Evolutionary conservation across 805 yeast species (phyloP).

Genomic region (Scheffersomyces stipitis): DNA sequence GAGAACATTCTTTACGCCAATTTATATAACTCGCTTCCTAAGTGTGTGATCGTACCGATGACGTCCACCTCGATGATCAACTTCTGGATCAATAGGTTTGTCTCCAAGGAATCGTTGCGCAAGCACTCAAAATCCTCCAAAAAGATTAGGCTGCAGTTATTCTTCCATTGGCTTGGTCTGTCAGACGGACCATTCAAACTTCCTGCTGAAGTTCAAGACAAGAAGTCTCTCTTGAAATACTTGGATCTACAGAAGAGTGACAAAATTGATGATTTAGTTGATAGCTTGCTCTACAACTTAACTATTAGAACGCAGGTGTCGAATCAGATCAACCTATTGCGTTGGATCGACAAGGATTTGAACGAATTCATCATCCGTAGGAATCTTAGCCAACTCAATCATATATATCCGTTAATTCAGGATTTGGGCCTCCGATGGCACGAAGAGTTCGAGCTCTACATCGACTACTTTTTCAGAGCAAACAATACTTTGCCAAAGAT

Average conservation of each 20-base stretch:
- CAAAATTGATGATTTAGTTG: slow-evolving; percentile 68
- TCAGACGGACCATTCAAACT: not conserved
- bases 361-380: slow-evolving; percentile 21
- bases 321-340: slow-evolving; percentile 17
- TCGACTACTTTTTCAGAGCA: not conserved
- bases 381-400: slow-evolving; percentile 16
- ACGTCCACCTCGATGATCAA: slow-evolving; percentile 35
- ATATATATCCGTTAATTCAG: slow-evolving; percentile 13
- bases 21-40: slow-evolving; percentile 15
- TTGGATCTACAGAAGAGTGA: slow-evolving; percentile 5
- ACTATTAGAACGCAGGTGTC: slow-evolving; percentile 43
- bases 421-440: slow-evolving; percentile 11
- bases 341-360: slow-evolving; percentile 20
- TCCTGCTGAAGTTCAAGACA: not conserved
- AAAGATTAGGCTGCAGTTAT: not conserved
- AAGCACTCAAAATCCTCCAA: not conserved
- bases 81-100: slow-evolving; percentile 38
- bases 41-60: slow-evolving; percentile 31
- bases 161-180: not conserved
- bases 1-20: slow-evolving; percentile 38
- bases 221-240: not conserved
- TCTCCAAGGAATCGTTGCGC: slow-evolving; percentile 13
- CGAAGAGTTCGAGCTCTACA: slow-evolving; percentile 6
- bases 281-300: slow-evolving; percentile 61
- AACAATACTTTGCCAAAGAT: no score